Conservation (phyloP, 805 yeast species). For the Sugiyamaella lignohabitans region DNA sequence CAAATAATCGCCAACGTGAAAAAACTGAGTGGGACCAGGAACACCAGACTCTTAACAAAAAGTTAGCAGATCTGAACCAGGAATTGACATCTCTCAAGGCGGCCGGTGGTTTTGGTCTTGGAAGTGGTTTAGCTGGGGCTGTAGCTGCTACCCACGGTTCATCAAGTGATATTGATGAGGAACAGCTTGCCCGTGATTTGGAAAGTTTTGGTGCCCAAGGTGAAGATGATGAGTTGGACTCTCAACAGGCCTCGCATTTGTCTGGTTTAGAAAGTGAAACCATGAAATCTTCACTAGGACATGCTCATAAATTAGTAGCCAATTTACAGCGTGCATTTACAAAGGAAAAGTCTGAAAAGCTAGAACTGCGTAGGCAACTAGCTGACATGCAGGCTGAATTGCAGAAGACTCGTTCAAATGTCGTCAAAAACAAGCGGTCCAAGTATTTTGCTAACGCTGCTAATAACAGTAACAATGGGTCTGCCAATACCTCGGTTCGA, state of each 20-base stretch:
- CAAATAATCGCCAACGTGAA: slow-evolving; percentile 16
- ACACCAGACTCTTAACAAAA: slow-evolving; percentile 17
- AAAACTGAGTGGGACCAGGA: slow-evolving; percentile 25
- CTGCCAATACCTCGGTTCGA: not conserved
- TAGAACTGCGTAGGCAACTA: slow-evolving; percentile 30
- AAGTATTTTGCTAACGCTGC: not conserved
- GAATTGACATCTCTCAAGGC: slow-evolving; percentile 14
- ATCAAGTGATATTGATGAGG: slow-evolving; percentile 7
- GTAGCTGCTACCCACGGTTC: slow-evolving; percentile 4
- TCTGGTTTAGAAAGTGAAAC: slow-evolving; percentile 56
- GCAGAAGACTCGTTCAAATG: slow-evolving; percentile 9
- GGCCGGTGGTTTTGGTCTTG: not conserved
- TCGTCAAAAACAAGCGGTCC: not conserved
- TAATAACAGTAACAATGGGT: not conserved
- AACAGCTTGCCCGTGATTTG: slow-evolving; percentile 12
- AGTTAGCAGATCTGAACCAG: slow-evolving; percentile 18
- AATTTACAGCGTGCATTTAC: slow-evolving; percentile 47
- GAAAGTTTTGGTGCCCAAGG: not conserved
- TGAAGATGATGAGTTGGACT: slow-evolving; percentile 18
- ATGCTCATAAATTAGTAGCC: slow-evolving; percentile 57
- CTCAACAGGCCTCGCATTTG: slow-evolving; percentile 29
- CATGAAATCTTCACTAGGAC: slow-evolving; percentile 53
- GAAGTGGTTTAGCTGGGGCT: too few species aligned
- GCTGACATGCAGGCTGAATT: slow-evolving; percentile 25
- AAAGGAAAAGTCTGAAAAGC: slow-evolving; percentile 40